These are phyloP conservation scores for Annulohypoxylon maeteangense DNA, from an alignment of 495 filamentous ascomycete genomes.

Conservation along the genomic window DNA sequence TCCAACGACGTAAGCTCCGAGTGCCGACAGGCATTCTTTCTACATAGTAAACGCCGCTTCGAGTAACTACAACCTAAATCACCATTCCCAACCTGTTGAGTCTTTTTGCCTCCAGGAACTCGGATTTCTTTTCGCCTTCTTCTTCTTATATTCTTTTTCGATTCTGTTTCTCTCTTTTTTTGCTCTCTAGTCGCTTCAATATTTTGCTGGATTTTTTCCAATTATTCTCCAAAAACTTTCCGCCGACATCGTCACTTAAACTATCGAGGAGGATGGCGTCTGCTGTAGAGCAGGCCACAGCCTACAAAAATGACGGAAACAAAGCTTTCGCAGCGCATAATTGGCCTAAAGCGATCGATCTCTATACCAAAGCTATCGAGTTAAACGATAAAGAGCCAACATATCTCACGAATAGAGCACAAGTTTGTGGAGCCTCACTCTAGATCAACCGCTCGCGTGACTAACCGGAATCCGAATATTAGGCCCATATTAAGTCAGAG, in stretches of 20 bases:
- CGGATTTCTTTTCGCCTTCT: not conserved
- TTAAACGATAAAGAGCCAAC: slow-evolving; percentile 84
- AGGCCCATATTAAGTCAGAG: slow-evolving; percentile 96
- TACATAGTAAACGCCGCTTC: slow-evolving; percentile 6
- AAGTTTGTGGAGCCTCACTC: slow-evolving; percentile 66
- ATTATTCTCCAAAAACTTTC: slow-evolving; percentile 10
- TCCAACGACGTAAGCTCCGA: slow-evolving; percentile 35
- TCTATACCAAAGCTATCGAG: slow-evolving; percentile 91
- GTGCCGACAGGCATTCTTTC: slow-evolving; percentile 34
- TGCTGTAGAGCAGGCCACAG: slow-evolving; percentile 71
- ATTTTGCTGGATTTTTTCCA: not conserved
- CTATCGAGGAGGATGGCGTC: slow-evolving; percentile 36
- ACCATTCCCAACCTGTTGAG: not conserved
- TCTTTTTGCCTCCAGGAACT: not conserved
- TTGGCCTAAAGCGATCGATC: slow-evolving; percentile 85
- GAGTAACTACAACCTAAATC: slow-evolving; percentile 16
- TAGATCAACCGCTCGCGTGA: slow-evolving; percentile 56
- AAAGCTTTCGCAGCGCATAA: slow-evolving; percentile 88
- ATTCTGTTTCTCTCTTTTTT: not conserved
- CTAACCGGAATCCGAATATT: slow-evolving; percentile 46
- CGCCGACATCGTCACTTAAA: not conserved
- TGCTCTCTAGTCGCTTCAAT: not conserved
- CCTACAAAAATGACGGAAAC: slow-evolving; percentile 93
- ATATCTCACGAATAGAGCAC: slow-evolving; percentile 93
- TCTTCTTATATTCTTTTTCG: not conserved